Base-by-base conservation (phyloP, 108 stramenopile species). In the Cyclostephanos invisitatus region DNA sequence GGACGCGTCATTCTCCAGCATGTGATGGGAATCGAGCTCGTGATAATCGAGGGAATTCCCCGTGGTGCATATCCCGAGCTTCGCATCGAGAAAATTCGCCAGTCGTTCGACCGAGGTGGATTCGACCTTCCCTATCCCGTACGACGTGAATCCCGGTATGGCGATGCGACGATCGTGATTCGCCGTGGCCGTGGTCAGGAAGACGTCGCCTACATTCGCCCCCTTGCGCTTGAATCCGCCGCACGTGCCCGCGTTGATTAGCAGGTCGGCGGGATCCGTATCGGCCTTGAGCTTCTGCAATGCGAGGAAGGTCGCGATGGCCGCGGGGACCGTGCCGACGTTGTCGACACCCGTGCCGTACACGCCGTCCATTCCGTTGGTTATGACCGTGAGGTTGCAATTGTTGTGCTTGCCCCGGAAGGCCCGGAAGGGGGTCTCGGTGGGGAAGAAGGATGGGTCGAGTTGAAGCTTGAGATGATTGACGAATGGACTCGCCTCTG, bases 111-210 rank as follows among this genome's bases (percentile, higher is more conserved):
- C 77, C 0, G 81, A 67, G 10, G 68, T 62, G 5, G 86, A 78
- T 62, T 85, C 83, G 40, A 92, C 61, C 29, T 74, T 75, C 14
- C 97, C 97, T 60, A 96, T 68, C 22, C 97, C 97, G 51, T 94
- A 96, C 53, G 83, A 64, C 25, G 75, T 80, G 84, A 95, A 98
- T n/a, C 75, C 91, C 15, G 98, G 98, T 69, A 98, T 96, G 36
- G 91, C 89, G 70, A 98, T 98, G 49, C 98, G 92, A 8, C 98
- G 89, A 85, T 98, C 98, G 71, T 98, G 98, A 83, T 97, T 89
- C 42, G 91, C 89, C 21, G 92, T 91, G 7, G 79, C 85, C 18
- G 92, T 91, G 37, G 92, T 91, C 51, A 98, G 75, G 70, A 91
- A 96, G 22, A 96, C 96, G 70, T 96, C 95, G 2, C 97, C 98